A percentile compares a stretch with the other conserved stretches of the same genome.
Evolutionary conservation across 2,329 filamentous ascomycete species (phyloP).

Genomic region (Tolypocladium album): DNA sequence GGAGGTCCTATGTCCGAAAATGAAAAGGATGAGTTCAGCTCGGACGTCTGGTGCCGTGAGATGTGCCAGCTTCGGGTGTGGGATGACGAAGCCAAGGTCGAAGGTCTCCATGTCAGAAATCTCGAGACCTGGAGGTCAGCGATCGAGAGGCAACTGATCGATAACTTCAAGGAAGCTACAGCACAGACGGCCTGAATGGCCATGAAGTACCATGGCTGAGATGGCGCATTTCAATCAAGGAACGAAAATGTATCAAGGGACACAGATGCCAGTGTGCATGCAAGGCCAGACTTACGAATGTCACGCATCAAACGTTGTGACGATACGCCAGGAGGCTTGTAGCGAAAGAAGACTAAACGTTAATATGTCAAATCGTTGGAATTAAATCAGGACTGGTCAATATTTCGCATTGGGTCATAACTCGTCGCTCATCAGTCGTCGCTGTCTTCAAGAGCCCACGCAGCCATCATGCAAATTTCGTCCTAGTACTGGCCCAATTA

Average conservation of each 20-base stretch:
- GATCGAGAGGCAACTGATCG: neutral
- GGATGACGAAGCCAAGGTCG: conserved; percentile 9
- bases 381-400: too few species aligned
- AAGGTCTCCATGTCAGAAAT: conserved; percentile 1
- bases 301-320: too few species aligned
- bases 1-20: conserved; percentile 6
- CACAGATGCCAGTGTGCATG: neutral
- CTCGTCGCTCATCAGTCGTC: neutral
- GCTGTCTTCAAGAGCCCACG: neutral
- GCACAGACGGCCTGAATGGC: neutral
- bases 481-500: too few species aligned
- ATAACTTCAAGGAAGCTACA: neutral
- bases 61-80: conserved; percentile 8
- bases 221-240: too few species aligned
- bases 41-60: conserved; percentile 5
- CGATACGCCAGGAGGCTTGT: too few species aligned
- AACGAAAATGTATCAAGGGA: too few species aligned
- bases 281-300: neutral
- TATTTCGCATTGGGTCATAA: too few species aligned
- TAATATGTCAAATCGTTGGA: too few species aligned
- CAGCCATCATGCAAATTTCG: neutral
- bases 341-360: too few species aligned
- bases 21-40: conserved; percentile 4
- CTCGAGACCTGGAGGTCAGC: conserved; percentile 1
- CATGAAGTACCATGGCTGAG: neutral